Base-by-base conservation (phyloP, 768 basidiomycete species). In the Albatrellus ellisii region DNA sequence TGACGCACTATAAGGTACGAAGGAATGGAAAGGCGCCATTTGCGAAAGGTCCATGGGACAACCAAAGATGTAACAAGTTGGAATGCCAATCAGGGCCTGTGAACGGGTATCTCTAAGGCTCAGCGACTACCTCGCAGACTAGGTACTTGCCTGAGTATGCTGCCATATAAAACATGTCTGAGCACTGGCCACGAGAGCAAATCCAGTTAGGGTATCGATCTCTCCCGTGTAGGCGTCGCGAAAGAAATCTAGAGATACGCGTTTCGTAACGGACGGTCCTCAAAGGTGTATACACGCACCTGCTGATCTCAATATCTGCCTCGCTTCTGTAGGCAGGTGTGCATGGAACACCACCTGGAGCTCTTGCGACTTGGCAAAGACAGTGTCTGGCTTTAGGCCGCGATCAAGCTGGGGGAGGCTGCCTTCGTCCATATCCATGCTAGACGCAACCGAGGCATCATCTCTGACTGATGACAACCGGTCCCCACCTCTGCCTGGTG, bases 131-230 rank as follows among this genome's bases (percentile, higher is more conserved):
- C 10, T 27, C 3, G 26, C 6, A 21, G 12, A 4, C 3, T 17
- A 28, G 24, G 37, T 25, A 54, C 62, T 42, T 47, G 73, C 78
- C 59, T 81, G 77, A 32, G 77, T 70, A 62, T 87, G 79, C 46
- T 83, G 79, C 84, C 84, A 88, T 36, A 86, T 79, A 59, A 83
- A 87, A 56, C 82, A 86, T 7, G 80, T 83, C 52, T 73, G 72
- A 6, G 65, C 61, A 20, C 84, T 85, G 14, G 75, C 72, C 18
- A 85, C 72, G 28, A 87, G 69, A 9, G 83, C 74, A 54, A 81
- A 86, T 6, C 82, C 82, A 7, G 83, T 84, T 36, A 66, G 42
- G 4, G 73, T 70, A 54, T 88, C 84, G 17, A 86, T 75, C 36
- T 70, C 73, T 35, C 84, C 85, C 3, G 74, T 70, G 46, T 79